Evolutionary conservation across 352 stramenopile genomes (phyloP), one percentile per base, ranked within the genome.

Genomic region (Globisporangium nodosum): DNA sequence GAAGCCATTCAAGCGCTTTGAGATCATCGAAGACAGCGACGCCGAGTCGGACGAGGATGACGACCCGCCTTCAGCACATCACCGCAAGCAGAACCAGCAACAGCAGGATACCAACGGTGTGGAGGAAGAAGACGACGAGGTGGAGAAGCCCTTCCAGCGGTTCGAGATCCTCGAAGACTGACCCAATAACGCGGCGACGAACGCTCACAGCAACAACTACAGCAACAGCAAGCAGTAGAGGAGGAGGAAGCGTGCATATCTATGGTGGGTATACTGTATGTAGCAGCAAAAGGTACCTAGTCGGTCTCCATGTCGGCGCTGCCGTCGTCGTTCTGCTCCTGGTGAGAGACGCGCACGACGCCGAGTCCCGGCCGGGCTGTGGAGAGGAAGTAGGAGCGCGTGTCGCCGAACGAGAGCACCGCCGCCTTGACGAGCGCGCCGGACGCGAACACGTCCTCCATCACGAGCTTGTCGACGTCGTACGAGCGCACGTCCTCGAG

Each of bases 401-500:
- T 88, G 66, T 94, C 82, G 20, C 85, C 85, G 27, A 90, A 90
- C n/a, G 85, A 94, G 35, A 94, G 76, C 66, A 94, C 85, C 33
- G 68, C 65, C 12, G 85, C 85, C 58, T 91, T 90, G 31, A 94
- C 69, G 46, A 94, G 77, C 70, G 83, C 74, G 13, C 70, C 75
- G 2, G 80, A 78, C 24, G 68, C 72, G 60, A 94, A 91, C 31
- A 91, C 67, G 39, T 89, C 75, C 56, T 94, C 85, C 52, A 94
- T 73, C 54, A 85, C 71, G 35, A 94, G 63, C 63, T 90, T 92
- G 73, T 94, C 85, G 20, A 91, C 64, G 61, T 94, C 85, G 56
- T 88, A 66, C 45, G 74, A 80, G 15, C 82, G 82, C 55, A 94
- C 85, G 60, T 94, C 85, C 63, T 94, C 85, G 39, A 86, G 66